Base-by-base conservation (phyloP, 2,329 filamentous ascomycete species). In the Stromatinia cepivora region DNA sequence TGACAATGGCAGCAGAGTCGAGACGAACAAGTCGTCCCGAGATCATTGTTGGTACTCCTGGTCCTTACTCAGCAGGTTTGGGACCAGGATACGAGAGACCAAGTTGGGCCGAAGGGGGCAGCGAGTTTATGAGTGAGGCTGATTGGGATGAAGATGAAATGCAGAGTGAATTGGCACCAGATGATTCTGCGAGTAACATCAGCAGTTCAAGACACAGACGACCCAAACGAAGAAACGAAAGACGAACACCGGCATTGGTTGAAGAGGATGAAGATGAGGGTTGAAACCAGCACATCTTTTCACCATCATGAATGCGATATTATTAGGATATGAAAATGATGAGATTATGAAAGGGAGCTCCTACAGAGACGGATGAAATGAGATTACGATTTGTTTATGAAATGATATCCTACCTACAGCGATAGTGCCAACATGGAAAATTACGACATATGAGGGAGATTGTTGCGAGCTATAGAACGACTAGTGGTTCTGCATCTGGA, bases 161-260 rank as follows among this genome's bases (percentile, higher is more conserved):
- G 70, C 80, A 79, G 65, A 86, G 83, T 73, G 86, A 88, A 71
- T 82, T 94, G 62, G 89, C 89, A 73, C 92, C 92, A 0, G 92
- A 94, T 76, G 92, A 94, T 79, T 90, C 87, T 67, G 92, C 92
- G 34, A 93, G 91, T 79, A 93, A 94, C 77, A 92, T 94, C 70
- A 90, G 87, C 76, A 91, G 88, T 77, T 90, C 89, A 66, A 80
- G 90, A 74, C 84, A 90, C 76, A 84, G 88, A 74, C 83, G 88
- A 76, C 89, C 87, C 54, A 91, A 90, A 83, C 82, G 89, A 76
- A 85, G 88, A 75, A 87, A 85, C 72, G 89, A 92, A 80, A 83
- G 90, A 73, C 84, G 89, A 70, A 92, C 90, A 28, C 91, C 91
- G 1, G 90, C 90, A 20, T 86, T 88, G 8, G 91, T 93, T 68